Evolutionary conservation across 225 moss, liverwort and hornwort species (phyloP).

Genomic region (Marchantia polymorpha): DNA sequence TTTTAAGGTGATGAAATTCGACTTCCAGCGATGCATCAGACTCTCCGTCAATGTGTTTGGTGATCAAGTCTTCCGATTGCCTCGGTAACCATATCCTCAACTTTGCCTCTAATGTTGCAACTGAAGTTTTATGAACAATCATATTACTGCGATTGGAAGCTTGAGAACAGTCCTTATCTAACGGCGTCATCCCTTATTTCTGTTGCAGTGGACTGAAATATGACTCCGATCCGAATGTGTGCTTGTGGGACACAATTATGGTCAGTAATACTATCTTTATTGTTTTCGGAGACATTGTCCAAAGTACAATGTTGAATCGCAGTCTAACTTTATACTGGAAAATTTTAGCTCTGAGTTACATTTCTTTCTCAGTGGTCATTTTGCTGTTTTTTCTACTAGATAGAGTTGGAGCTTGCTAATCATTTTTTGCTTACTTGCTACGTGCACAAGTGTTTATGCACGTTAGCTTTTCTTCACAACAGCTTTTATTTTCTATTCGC

Average conservation of each 20-base stretch:
- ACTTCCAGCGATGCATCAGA: constrained; percentile 47
- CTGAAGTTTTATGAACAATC: background rate
- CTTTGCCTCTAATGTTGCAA: background rate
- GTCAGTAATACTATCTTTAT: constrained; percentile 17
- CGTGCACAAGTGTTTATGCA: too few species aligned
- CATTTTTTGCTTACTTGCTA: too few species aligned
- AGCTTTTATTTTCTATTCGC: background rate
- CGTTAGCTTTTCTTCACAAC: too few species aligned
- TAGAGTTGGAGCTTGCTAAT: too few species aligned
- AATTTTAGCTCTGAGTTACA: too few species aligned
- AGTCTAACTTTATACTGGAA: too few species aligned
- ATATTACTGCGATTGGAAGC: background rate
- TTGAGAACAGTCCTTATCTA: background rate
- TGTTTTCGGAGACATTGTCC: background rate
- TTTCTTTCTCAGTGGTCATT: too few species aligned
- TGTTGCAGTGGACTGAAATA: constrained; percentile 41
- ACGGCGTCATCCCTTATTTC: background rate
- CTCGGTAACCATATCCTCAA: constrained; percentile 29
- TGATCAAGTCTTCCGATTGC: constrained; percentile 49
- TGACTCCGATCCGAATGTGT: constrained; percentile 53
- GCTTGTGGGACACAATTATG: constrained; percentile 56
- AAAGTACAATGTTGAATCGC: too few species aligned
- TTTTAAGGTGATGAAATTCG: constrained; percentile 49
- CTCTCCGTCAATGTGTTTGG: constrained; percentile 46
- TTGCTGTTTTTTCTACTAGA: too few species aligned